Evolutionary conservation across 2,329 filamentous ascomycete genomes (phyloP).

Genomic region (Apiospora hydei): DNA sequence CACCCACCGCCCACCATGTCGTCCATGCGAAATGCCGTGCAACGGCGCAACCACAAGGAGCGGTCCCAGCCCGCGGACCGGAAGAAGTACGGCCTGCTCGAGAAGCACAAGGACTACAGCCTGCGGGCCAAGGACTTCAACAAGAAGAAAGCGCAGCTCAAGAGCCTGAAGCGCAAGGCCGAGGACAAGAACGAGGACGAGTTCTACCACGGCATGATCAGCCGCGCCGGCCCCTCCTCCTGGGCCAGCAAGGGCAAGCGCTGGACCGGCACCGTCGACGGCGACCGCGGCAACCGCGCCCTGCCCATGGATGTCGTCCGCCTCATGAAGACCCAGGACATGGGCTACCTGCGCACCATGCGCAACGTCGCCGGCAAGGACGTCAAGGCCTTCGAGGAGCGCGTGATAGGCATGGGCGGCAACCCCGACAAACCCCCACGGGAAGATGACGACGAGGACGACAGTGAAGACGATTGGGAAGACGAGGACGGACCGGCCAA

Average conservation of each 20-base stretch:
- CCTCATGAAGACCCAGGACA: conserved; percentile 73
- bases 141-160: conserved; percentile 68
- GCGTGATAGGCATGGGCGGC: conserved; percentile 54
- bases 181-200: conserved; percentile 75
- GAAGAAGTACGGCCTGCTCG: conserved; percentile 86
- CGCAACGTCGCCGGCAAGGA: conserved; percentile 67
- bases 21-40: conserved; percentile 25
- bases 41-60: conserved; percentile 70
- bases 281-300: conserved; percentile 63
- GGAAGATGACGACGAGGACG: conserved; percentile 40
- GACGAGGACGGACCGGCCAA: conserved; percentile 35
- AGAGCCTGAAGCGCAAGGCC: conserved; percentile 66
- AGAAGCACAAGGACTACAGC: conserved; percentile 89
- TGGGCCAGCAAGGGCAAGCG: conserved; percentile 56
- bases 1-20: not conserved
- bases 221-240: conserved; percentile 62
- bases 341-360: conserved; percentile 70
- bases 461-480: conserved; percentile 41
- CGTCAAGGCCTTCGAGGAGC: conserved; percentile 61
- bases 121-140: conserved; percentile 72
- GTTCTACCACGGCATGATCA: conserved; percentile 76
- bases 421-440: conserved; percentile 33
- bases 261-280: conserved; percentile 63
- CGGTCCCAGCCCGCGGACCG: conserved; percentile 87
- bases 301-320: conserved; percentile 65